These are phyloP conservation scores for Ceratocystis albifundus DNA, from an alignment of 2,329 filamentous ascomycete genomes.

Conservation along the genomic window DNA sequence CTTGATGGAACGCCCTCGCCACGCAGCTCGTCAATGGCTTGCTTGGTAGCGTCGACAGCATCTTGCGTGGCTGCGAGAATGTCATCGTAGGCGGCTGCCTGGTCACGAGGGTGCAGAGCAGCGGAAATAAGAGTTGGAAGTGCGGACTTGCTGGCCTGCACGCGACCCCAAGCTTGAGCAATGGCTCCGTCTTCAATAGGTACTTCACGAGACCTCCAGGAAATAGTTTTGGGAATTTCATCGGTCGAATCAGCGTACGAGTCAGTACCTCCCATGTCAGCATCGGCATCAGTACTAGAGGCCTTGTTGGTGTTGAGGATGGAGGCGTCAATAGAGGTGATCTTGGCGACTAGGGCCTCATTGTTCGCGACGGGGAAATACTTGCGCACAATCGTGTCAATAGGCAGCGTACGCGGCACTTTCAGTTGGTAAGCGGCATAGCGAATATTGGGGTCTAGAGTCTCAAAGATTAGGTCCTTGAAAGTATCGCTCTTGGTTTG, in stretches of 20 bases:
- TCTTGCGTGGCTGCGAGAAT: constrained; percentile 86
- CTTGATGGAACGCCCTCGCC: constrained; percentile 74
- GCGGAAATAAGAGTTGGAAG: constrained; percentile 34
- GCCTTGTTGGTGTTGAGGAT: constrained; percentile 45
- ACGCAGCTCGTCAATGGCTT: constrained; percentile 79
- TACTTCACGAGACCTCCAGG: constrained; percentile 76
- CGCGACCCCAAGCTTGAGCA: constrained; percentile 65
- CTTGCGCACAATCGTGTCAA: constrained; percentile 65
- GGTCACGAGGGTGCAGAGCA: constrained; percentile 47
- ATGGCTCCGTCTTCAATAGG: constrained; percentile 89
- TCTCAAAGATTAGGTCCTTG: constrained; percentile 74
- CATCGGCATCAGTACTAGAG: background rate
- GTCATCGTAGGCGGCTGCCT: constrained; percentile 79
- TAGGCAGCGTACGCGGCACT: constrained; percentile 71
- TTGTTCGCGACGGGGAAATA: constrained; percentile 58
- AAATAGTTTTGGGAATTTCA: constrained; percentile 60
- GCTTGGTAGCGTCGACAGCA: constrained; percentile 83
- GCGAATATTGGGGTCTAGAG: constrained; percentile 83
- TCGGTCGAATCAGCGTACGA: constrained; percentile 40
- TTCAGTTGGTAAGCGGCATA: constrained; percentile 90
- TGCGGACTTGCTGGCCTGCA: constrained; percentile 34
- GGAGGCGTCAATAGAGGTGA: constrained; percentile 59
- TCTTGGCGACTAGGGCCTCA: constrained; percentile 47
- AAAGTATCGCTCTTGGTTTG: constrained; percentile 59
- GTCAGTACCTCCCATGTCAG: constrained; percentile 27